Base-by-base conservation (phyloP, 768 basidiomycete species). In the Mycena maculata region DNA sequence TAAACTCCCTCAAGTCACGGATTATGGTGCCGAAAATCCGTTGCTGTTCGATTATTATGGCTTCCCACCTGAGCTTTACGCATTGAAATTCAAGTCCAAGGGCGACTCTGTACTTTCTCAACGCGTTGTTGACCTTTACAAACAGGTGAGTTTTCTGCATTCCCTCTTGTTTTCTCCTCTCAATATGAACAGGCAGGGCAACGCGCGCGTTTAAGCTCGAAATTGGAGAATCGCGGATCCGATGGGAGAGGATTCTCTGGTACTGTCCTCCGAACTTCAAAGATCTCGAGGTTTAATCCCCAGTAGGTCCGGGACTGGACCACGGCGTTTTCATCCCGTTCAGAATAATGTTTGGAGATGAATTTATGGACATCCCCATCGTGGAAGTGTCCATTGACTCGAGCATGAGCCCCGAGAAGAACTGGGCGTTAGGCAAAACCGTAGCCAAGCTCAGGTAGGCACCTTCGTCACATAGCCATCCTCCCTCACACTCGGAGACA, bases 271-370 rank as follows among this genome's bases (percentile, higher is more conserved):
- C 5, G 25, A 44, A 10, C 6, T 11, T 25, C 0, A n/a, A n/a
- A 6, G 10, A 23, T 20, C 23, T 3, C 11, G 7, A 4, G 15
- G 3, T 4, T 27, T 25, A 60, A 41, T 39, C 41, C 23, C 5
- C 12, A 8, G 50, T 71, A 49, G 90, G 89, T 0, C 86, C 90
- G 0, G 92, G 92, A 8, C 77, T 93, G 0, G 92, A 93, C 73
- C 92, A 93, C 71, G 93, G 92, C 25, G 91, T 93, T 48, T 94
- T 93, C 74, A 81, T 94, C 15, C 93, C 93, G 2, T 92, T 94
- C 82, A 81, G 84, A 48, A 74, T 90, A 65, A 94, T 94, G 92
- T 93, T 94, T 72, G 90, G 90, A 9, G 85, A 89, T 50, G 84
- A 85, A 50, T 85, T 89, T 62, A 82, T 74, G 27, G 82, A 84